Evolutionary conservation across 2,329 filamentous ascomycete species (phyloP).

Genomic region (Drechslerella dactyloides): DNA sequence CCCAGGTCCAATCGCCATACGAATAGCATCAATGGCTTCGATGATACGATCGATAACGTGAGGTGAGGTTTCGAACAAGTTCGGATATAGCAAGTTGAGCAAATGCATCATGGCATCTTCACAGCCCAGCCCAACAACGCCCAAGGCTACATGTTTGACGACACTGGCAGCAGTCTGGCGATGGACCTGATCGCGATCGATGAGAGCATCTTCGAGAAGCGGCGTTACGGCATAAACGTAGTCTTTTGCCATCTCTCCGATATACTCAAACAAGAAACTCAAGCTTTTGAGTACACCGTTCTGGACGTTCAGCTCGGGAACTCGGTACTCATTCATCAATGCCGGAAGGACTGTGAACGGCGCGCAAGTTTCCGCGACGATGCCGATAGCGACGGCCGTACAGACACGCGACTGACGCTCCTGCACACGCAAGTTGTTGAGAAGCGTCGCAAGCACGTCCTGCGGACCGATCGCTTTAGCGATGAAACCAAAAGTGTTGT

Average conservation of each 20-base stretch:
- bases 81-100: conserved; percentile 93
- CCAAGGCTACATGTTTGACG: conserved; percentile 96
- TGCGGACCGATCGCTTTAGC: conserved; percentile 98
- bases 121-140: conserved; percentile 95
- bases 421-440: conserved; percentile 96
- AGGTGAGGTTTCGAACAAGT: conserved; percentile 95
- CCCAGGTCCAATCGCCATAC: conserved; percentile 89
- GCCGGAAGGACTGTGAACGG: conserved; percentile 98
- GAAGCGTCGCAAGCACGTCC: conserved; percentile 90
- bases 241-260: conserved; percentile 99
- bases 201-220: conserved; percentile 92
- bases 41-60: conserved; percentile 98
- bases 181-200: conserved; percentile 97
- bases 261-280: conserved; percentile 98
- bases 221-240: conserved; percentile 98
- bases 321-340: conserved; percentile 98
- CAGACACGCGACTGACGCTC: conserved; percentile 98
- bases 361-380: conserved; percentile 96
- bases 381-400: conserved; percentile 96
- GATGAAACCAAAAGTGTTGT: conserved; percentile 99
- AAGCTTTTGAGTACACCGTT: conserved; percentile 97
- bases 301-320: conserved; percentile 97
- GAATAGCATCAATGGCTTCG: conserved; percentile 94
- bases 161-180: conserved; percentile 94
- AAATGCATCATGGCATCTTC: conserved; percentile 99